Base-by-base conservation (phyloP, 2,329 filamentous ascomycete genomes). In the Hypoxylon sp. region DNA sequence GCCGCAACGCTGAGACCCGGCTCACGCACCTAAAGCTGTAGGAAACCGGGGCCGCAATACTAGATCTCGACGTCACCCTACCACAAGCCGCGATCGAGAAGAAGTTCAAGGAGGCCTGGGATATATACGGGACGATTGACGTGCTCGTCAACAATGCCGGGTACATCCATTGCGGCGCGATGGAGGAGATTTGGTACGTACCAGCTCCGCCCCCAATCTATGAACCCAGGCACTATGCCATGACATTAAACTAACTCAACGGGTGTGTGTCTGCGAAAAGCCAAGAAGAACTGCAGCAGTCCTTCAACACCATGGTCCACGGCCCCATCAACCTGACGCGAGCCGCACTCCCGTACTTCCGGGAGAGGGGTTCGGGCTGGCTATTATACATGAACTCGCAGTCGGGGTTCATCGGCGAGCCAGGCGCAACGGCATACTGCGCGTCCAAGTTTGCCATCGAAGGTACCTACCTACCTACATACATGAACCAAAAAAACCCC, bases 91-190 rank as follows among this genome's bases (percentile, higher is more conserved):
- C 55, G 3, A 67, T 68, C 7, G 50, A 57, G 2, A 44, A 55
- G 6, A 64, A 60, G 19, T 51, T 66, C n/a, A 17, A 38, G 21
- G 38, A 60, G 26, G 63, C 59, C 7, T 63, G 61, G 62, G 2
- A 60, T 38, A 0, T 59, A 12, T 38, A 57, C 12, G 64, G 63
- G 3, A 63, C 66, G 5, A 69, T 75, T 13, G 71, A 75, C 25
- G 64, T 74, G 2, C 51, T 74, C 2, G 65, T 73, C 5, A 74
- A 73, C 13, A 74, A 73, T 12, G 72, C 72, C 1, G 72, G 71
- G 3, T 74, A 65, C 19, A 58, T 67, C 15, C 51, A 68, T 4
- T 62, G 58, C 16, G 67, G 64, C 1, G 61, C 65, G 0, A 56
- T 68, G 16, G 68, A 71, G 16, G 67, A 69, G 23, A 21, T 68